phyloP scores from a whole-genome alignment of 1,284 basidiomycete species.

The Mycosarcoma maydis region DNA sequence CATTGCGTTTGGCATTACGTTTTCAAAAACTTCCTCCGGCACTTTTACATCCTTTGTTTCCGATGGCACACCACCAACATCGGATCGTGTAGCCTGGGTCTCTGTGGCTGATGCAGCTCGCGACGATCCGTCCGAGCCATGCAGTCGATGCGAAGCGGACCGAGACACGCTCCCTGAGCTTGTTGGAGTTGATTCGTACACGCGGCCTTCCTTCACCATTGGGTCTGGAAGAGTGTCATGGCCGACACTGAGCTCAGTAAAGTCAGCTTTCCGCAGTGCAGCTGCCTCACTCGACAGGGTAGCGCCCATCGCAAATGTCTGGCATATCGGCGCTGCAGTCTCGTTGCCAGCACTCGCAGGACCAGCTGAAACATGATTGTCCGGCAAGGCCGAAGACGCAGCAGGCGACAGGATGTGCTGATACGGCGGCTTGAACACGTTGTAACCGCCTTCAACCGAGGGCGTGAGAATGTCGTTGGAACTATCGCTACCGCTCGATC shows the following conservation, averaged over 20 bases:
- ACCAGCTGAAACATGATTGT: neutral
- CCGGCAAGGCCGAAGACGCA: conserved; percentile 1
- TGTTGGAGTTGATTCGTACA: conserved; percentile 10
- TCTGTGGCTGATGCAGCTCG: conserved; percentile 19
- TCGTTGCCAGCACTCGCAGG: neutral
- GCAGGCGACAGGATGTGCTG: conserved; percentile 34
- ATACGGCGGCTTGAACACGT: conserved; percentile 60
- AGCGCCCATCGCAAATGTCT: conserved; percentile 37
- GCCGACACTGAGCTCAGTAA: conserved; percentile 9
- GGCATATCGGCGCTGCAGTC: conserved; percentile 8
- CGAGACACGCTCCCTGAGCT: conserved; percentile 30
- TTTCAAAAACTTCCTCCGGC: neutral
- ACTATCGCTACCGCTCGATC: conserved; percentile 27
- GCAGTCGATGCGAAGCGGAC: conserved; percentile 31
- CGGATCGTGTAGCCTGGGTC: conserved; percentile 20
- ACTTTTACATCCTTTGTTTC: neutral
- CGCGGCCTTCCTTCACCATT: neutral
- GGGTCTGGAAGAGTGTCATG: neutral
- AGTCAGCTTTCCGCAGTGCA: conserved; percentile 36
- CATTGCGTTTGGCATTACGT: neutral
- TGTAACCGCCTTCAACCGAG: conserved; percentile 61
- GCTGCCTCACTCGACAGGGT: conserved; percentile 30
- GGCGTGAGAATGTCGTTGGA: conserved; percentile 52
- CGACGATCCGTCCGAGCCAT: conserved; percentile 22
- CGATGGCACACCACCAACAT: neutral